Evolutionary conservation across 129 eudicot species (phyloP).

Genomic region (Ambrosia artemisiifolia): DNA sequence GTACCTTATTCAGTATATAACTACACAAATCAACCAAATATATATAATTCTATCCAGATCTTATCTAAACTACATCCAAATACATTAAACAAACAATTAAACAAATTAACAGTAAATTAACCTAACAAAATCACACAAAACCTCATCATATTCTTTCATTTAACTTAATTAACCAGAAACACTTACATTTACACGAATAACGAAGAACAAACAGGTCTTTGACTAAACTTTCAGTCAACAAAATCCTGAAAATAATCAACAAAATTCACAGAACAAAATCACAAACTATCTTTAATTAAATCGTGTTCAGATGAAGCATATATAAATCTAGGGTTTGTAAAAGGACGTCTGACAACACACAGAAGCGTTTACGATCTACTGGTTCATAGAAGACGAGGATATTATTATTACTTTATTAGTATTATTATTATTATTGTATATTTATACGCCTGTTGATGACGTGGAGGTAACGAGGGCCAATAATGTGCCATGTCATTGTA

Average conservation of each 20-base stretch:
- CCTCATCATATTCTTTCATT: neutral
- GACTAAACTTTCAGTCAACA: neutral
- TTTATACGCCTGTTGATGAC: slow-evolving; percentile 25
- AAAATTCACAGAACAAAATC: neutral
- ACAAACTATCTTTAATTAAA: neutral
- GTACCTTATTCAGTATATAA: neutral
- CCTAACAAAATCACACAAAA: neutral
- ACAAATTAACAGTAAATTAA: neutral
- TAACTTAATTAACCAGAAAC: slow-evolving; percentile 6
- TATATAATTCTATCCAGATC: neutral
- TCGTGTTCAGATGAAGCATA: slow-evolving; percentile 6
- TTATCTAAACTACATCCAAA: neutral
- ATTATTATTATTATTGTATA: too few relatives aligned
- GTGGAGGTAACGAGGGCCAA: slow-evolving; percentile 42
- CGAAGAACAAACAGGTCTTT: neutral
- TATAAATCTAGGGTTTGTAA: slow-evolving; percentile 27
- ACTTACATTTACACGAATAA: slow-evolving; percentile 28
- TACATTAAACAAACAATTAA: neutral
- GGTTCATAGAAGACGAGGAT: slow-evolving; percentile 19
- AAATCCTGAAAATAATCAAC: neutral
- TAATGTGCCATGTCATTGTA: slow-evolving; percentile 29
- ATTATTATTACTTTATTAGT: too few relatives aligned
- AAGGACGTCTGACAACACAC: slow-evolving; percentile 9
- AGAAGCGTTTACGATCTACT: slow-evolving; percentile 18
- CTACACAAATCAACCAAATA: neutral